phyloP scores from a whole-genome alignment of 164 flowering plant species.

The Warburgia ugandensis region DNA sequence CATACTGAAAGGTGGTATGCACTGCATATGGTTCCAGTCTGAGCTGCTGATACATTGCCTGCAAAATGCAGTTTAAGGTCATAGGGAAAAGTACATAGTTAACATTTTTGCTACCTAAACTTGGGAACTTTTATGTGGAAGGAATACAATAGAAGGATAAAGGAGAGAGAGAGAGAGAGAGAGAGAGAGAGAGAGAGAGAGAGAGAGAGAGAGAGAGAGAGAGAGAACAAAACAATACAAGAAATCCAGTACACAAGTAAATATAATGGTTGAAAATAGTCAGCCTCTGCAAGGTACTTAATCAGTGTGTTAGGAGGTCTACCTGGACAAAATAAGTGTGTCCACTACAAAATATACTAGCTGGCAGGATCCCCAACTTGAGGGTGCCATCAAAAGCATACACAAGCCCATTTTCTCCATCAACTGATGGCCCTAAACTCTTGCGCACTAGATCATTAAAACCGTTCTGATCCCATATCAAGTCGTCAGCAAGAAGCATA shows the following conservation, averaged over 20 bases:
- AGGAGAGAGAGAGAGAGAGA: no score
- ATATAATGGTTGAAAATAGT: background rate
- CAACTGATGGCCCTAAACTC: constrained; percentile 84
- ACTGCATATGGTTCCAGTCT: constrained; percentile 94
- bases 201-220: background rate
- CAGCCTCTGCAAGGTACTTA: background rate
- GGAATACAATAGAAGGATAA: no score
- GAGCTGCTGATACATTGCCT: constrained; percentile 88
- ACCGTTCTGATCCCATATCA: constrained; percentile 97
- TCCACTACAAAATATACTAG: constrained; percentile 95
- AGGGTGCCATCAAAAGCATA: constrained; percentile 90
- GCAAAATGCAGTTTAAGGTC: constrained; percentile 14
- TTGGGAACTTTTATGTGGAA: no score
- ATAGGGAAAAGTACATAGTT: constrained; percentile 4
- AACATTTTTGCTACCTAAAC: background rate
- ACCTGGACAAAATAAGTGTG: constrained; percentile 99
- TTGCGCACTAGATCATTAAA: constrained; percentile 71
- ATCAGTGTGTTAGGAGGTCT: constrained; percentile 4
- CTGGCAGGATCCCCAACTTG: constrained; percentile 83
- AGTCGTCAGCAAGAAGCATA: constrained; percentile 74
- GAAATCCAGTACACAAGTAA: background rate
- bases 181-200: no score
- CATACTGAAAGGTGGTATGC: constrained; percentile 97
- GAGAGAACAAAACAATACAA: background rate
- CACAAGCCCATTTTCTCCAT: constrained; percentile 71